phyloP scores from a whole-genome alignment of 1,139 yeast genomes.

The Saccharomycopsis hybrid region DNA sequence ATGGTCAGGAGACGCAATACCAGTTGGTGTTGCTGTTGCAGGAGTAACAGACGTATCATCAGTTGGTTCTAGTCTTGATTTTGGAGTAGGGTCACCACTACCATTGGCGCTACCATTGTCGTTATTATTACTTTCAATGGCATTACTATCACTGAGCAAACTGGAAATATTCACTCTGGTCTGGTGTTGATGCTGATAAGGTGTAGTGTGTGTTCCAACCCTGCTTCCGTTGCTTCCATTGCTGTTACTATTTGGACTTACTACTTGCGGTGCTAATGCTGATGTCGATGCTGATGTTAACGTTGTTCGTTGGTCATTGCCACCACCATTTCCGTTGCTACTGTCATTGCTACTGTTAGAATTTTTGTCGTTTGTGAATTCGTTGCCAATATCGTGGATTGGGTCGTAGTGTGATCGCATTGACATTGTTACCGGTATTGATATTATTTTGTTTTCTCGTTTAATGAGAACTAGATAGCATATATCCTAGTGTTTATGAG shows the following conservation, averaged over 20 bases:
- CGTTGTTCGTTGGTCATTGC: no score
- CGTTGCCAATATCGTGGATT: slow-evolving; percentile 13
- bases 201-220: no score
- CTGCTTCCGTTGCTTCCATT: no score
- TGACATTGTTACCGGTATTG: slow-evolving; percentile 8
- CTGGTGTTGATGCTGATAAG: slow-evolving; percentile 3
- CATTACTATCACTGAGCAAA: slow-evolving; percentile 1
- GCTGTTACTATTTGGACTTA: no score
- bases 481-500: neutral
- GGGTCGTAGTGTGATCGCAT: slow-evolving; percentile 19
- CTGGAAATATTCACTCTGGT: slow-evolving; percentile 13
- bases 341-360: neutral
- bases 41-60: neutral
- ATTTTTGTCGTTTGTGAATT: neutral
- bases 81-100: neutral
- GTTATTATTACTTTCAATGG: neutral
- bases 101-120: neutral
- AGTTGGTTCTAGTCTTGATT: neutral
- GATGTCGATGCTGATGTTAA: no score
- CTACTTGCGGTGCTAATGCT: no score
- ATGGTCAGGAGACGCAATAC: neutral
- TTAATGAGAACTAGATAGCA: neutral
- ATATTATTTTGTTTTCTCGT: neutral
- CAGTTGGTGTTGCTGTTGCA: no score
- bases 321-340: no score